Evolutionary conservation across 2,329 filamentous ascomycete species (phyloP), one percentile per base, ranked within the genome.

Genomic region (Diatrype stigma): DNA sequence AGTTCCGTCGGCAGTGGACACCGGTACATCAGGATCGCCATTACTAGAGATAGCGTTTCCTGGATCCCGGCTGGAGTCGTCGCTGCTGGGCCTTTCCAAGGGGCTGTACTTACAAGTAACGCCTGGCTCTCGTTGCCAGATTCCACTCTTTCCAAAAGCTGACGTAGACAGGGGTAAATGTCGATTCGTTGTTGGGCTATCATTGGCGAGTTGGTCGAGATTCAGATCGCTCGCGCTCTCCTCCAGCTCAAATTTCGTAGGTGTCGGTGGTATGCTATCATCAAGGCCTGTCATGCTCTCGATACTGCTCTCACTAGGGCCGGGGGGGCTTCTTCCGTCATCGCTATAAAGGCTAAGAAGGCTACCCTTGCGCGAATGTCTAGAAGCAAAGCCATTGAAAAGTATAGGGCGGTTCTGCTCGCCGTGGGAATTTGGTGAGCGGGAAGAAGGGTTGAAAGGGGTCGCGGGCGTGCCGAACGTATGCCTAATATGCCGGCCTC

Each of bases 241-340:
- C 60, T 69, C 72, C 38, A 68, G 71, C 52, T 65, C 73, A 58
- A 83, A 83, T 69, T 96, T 97, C 0, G 94, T 97, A 1, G 94
- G 94, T 1, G 94, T 99, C 1, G 93, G 92, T n/a, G 93, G 92
- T 51, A 93, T 76, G 46, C 96, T 91, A 37, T 73, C 77, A 51
- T 92, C 89, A 17, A 72, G 58, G 37, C 54, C 59, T 47, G 57
- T 63, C 14, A 61, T 59, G 42, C 53, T 61, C 47, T 63, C 63
- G n/a, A 44, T 12, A 21, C 21, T 44, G 21, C 22, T 26, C 21
- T 60, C 63, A 23, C 60, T 60, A 34, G 55, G 56, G 51, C 61
- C 86, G 74, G 46, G 82, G 81, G 57, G 79, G 74, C 57, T 81
- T 78, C 51, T 79, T 16, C 58, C 73, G 46, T 96, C 89, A 38